Conservation (phyloP, 371 early-diverging fungal genomes). For the Scutellospora calospora region DNA sequence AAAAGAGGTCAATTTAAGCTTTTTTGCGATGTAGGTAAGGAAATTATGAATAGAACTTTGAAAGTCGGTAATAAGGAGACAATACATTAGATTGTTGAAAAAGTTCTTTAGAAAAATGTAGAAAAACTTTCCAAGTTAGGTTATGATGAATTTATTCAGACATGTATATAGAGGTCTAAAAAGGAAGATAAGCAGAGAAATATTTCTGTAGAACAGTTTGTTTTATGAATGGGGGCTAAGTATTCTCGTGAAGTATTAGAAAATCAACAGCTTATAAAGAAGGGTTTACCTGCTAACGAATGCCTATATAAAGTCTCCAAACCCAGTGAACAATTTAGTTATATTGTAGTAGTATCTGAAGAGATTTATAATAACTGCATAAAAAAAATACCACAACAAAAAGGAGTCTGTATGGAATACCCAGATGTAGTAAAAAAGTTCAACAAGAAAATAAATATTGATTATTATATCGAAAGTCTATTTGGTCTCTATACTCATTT, state of each 20-base stretch:
- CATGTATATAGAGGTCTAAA: neutral
- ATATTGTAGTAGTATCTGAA: neutral
- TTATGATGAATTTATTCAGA: slow-evolving; percentile 1
- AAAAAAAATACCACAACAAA: neutral
- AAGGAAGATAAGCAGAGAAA: slow-evolving; percentile 5
- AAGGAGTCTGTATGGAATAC: slow-evolving; percentile 30
- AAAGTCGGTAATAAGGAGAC: neutral
- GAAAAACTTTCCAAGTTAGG: neutral
- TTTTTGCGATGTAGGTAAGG: neutral
- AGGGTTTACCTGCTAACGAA: neutral
- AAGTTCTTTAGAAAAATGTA: neutral
- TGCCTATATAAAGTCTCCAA: slow-evolving; percentile 2
- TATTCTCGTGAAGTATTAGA: slow-evolving; percentile 4
- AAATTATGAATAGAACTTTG: slow-evolving; percentile 17
- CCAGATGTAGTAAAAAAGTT: slow-evolving; percentile 33
- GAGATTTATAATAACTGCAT: neutral
- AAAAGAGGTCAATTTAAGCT: slow-evolving; percentile 26
- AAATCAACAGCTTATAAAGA: slow-evolving; percentile 1
- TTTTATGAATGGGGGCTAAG: neutral
- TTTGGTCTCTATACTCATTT: too few relatives aligned
- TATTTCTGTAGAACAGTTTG: neutral
- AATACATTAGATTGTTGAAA: neutral
- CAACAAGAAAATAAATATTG: slow-evolving; percentile 33
- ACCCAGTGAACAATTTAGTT: slow-evolving; percentile 9
- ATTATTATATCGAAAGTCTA: slow-evolving; percentile 3